Evolutionary conservation across 2,329 filamentous ascomycete genomes (phyloP), one percentile per base, ranked within the genome.

Genomic region (Chrysoporthe deuterocubensis): DNA sequence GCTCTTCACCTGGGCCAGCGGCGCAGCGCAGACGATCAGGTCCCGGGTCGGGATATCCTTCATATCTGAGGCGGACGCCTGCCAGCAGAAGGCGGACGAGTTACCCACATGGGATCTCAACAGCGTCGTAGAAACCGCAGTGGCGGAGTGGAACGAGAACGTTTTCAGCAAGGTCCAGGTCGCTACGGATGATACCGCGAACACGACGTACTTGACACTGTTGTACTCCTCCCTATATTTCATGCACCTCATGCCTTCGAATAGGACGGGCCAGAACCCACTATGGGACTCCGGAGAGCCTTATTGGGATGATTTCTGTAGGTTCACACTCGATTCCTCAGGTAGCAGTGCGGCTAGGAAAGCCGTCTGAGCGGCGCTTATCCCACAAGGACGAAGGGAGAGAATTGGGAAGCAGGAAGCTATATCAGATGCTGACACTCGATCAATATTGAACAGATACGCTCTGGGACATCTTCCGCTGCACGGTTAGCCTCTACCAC

Each of bases 381-480:
- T 1, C 0, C 5, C 37, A 40, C 4, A 40, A 40, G 6, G 37
- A 40, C 9, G 37, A 40, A 40, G 9, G 37, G 37, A 40, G 37
- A 40, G 9, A 6, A 7, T 9, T 9, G 1, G 37, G 37, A 7
- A 7, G 4, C 37, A 7, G 37, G 6, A 9, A 9, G 6, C 9
- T 40, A 40, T 7, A 9, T 5, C 26, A 48, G 13, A 21, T 86
- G 81, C 74, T 81, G n/a, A 86, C 82, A 21, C 82, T 89, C 69
- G 87, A 16, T 26, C 2, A 18, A 16, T 5, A 3, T 3, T 34
- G 8, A 4, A 26, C 44, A 66, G 63, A 93, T 75, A 93, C 79
- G 71, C 88, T 92, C 6, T 93, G 90, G 90, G 90, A 93, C 72
- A 86, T 86, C 0, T 92, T 90, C 70, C 83, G 90, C 34, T 89